Evolutionary conservation across 2,329 filamentous ascomycete species (phyloP), one percentile per base, ranked within the genome.

Genomic region (Colletotrichum sp.): DNA sequence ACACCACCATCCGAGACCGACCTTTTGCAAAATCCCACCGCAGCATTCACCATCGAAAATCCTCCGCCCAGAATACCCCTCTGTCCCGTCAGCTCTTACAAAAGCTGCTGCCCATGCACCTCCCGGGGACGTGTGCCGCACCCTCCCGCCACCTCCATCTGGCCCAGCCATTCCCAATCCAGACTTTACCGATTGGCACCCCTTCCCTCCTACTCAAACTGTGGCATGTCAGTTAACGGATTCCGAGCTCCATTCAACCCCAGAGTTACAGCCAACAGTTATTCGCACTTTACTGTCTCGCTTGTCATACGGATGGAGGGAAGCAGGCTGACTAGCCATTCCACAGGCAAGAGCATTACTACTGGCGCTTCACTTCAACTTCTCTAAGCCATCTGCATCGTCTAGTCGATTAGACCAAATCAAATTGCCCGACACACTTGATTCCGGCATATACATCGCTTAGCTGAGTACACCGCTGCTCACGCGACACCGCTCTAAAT

Each of bases 401-500:
- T 6, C n/a, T 13, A 52, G 44, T 52, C 44, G 44, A 52, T 52
- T 22, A 22, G n/a, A 11, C 11, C 44, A 52, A 52, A 22, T 22
- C 44, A 52, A 22, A 22, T 22, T 15, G 19, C 13, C 55, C 27
- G 59, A 22, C 59, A 62, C 30, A 62, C 11, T 62, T 62, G 59
- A 19, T 62, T 34, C 59, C 59, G 71, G 59, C 39, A 64, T 39
- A 27, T 64, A 44, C 62, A 22, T 64, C n/a, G 62, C 32, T 25
- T 39, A 22, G 25, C 69, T 75, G 69, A 59, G 27, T 44, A 73
- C 64, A 65, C 64, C 70, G 34, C 73, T 69, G 73, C 73, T 73
- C 70, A 73, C 73, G 64, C 70, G 73, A 72, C 73, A 69, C 64
- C 59, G 70, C 61, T 69, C 70, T 57, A 19, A 52, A 27, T 52